A percentile compares a stretch with the other conserved stretches of the same genome.
These are phyloP conservation scores for Corrigiola litoralis DNA, from an alignment of 179 eudicot species.

Conservation along the genomic window DNA sequence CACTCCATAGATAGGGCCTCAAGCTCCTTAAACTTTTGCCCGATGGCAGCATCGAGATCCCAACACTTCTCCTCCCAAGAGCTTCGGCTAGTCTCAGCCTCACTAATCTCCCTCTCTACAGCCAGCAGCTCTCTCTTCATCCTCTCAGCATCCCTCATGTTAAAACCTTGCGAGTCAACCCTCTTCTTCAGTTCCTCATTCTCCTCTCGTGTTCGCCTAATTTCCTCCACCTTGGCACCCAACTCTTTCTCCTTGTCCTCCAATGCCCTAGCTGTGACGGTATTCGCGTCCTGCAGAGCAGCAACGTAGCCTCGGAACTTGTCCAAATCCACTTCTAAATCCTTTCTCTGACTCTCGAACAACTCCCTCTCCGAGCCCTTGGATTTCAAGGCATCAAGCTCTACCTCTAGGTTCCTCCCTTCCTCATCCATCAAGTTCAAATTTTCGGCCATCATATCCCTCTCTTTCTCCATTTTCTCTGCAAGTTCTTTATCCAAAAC, in stretches of 20 bases:
- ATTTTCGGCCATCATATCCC: slow-evolving; percentile 24
- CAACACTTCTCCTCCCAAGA: slow-evolving; percentile 88
- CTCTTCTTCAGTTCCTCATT: slow-evolving; percentile 74
- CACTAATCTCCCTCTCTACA: slow-evolving; percentile 77
- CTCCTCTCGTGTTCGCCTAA: slow-evolving; percentile 50
- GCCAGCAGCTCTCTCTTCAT: slow-evolving; percentile 81
- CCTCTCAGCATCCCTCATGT: slow-evolving; percentile 85
- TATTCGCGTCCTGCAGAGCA: slow-evolving; percentile 33
- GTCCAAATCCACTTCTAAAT: slow-evolving; percentile 52
- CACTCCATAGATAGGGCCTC: slow-evolving; percentile 60
- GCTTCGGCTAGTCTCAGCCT: slow-evolving; percentile 58
- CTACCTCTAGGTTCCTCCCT: slow-evolving; percentile 40
- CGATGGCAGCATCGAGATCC: slow-evolving; percentile 59
- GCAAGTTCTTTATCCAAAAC: slow-evolving; percentile 40
- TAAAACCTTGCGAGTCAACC: slow-evolving; percentile 66
- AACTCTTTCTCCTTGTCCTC: slow-evolving; percentile 69
- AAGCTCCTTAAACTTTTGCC: slow-evolving; percentile 65
- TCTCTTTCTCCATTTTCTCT: slow-evolving; percentile 41
- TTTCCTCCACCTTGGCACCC: slow-evolving; percentile 51
- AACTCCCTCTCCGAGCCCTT: slow-evolving; percentile 52
- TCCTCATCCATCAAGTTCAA: slow-evolving; percentile 34
- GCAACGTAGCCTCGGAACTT: slow-evolving; percentile 53
- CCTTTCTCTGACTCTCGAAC: slow-evolving; percentile 43
- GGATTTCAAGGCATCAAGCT: slow-evolving; percentile 40
- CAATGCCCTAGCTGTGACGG: slow-evolving; percentile 44